Evolutionary conservation across 805 yeast genomes (phyloP), one percentile per base, ranked within the genome.

Genomic region (Middelhovenomyces tepae): DNA sequence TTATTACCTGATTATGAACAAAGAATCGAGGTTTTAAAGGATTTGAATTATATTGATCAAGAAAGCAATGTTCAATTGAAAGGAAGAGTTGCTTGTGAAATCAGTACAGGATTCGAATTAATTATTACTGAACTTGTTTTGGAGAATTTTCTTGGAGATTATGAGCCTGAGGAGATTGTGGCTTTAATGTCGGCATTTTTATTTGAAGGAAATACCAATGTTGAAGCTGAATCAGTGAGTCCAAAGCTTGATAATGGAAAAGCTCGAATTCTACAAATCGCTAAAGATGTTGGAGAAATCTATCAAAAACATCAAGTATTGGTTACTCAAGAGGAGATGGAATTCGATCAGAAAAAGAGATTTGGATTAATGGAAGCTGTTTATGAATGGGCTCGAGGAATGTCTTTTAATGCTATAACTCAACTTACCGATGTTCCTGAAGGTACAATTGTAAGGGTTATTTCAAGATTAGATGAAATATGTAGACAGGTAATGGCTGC

Each of bases 311-410:
- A 86, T 80, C 53, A 83, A 91, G 29, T 26, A 11, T 63, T 78
- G 13, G 60, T 85, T 44, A 82, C 94, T 0, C 65, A 77, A 7
- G 97, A 87, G 34, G 97, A 89, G 17, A 26, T 5, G 47, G 81
- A 79, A 39, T 91, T 89, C 49, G 60, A 79, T 43, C 93, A 84
- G 36, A 71, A 78, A 43, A 78, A 84, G 47, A 65, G 97, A 45
- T 91, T 91, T 57, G 94, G 89, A 0, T 66, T 91, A 49, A 82
- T 85, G 58, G 89, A 86, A 53, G 95, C 85, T 8, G 95, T 89
- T 4, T 91, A 89, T 54, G 96, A 91, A 59, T 91, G 99, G 99
- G 95, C 97, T 1, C 69, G 93, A 44, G 99, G 98, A 2, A 69
- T 78, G 67, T 70, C 93, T 0, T 91, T 91, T 63, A 79, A 80